phyloP scores from a whole-genome alignment of 257 asterid species.

The Gentiana dahurica region DNA sequence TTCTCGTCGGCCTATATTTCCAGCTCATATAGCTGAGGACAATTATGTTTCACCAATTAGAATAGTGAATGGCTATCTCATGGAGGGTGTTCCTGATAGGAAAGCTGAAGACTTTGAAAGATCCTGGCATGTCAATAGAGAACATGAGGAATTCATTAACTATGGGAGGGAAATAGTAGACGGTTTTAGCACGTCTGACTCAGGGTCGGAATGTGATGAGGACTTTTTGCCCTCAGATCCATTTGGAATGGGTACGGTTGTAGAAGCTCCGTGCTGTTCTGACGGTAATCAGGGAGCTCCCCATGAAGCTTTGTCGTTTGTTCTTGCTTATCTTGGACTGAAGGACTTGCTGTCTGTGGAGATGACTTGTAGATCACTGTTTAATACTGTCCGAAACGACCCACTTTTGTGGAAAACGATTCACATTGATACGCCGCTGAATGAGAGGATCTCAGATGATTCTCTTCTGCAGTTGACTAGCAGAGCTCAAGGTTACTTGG shows the following conservation, averaged over 20 bases:
- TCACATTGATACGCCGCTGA: conserved; percentile 59
- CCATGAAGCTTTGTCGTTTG: conserved; percentile 43
- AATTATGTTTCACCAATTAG: conserved; percentile 54
- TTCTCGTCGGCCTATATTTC: conserved; percentile 48
- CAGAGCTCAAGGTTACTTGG: conserved; percentile 60
- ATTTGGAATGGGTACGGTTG: conserved; percentile 60
- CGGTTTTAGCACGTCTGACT: conserved; percentile 32
- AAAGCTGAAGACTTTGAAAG: conserved; percentile 36
- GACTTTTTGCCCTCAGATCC: conserved; percentile 89
- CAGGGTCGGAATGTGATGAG: conserved; percentile 32
- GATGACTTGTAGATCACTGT: conserved; percentile 56
- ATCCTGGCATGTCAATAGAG: conserved; percentile 26
- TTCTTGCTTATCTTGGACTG: conserved; percentile 47
- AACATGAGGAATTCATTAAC: conserved; percentile 27
- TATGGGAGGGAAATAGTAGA: conserved; percentile 31
- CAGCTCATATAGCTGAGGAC: conserved; percentile 52
- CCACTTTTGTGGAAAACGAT: conserved; percentile 59
- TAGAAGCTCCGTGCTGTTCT: conserved; percentile 14
- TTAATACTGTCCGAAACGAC: conserved; percentile 38
- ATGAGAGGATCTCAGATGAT: conserved; percentile 62
- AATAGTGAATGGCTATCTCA: conserved; percentile 46
- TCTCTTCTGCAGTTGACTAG: conserved; percentile 38
- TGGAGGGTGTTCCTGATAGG: conserved; percentile 51
- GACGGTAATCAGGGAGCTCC: conserved; percentile 31
- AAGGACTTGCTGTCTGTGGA: conserved; percentile 65